Percentiles rank a stretch among this genome's conserved stretches.
Conservation (phyloP, 2,329 filamentous ascomycete species). For the Drechslerella dactyloides region DNA sequence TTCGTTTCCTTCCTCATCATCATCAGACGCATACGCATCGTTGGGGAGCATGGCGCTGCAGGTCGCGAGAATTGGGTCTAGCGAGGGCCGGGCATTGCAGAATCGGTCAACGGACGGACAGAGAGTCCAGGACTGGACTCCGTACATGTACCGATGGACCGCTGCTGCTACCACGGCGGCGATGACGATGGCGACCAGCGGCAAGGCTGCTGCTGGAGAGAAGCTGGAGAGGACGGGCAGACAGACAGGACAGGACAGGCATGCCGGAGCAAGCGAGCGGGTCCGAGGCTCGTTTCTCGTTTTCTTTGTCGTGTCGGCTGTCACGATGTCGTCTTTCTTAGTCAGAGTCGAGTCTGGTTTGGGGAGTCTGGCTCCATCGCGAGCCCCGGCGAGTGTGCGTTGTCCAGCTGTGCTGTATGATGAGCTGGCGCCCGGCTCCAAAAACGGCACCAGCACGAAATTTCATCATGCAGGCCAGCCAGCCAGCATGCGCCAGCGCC, state of each 20-base stretch:
- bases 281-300: neutral
- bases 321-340: too few relatives aligned
- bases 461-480: conserved; percentile 13
- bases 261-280: conserved; percentile 7
- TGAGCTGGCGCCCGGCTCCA: conserved; percentile 4
- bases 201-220: conserved; percentile 5
- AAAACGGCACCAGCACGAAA: neutral
- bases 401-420: conserved; percentile 3
- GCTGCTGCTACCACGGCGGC: too few relatives aligned
- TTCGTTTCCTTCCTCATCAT: neutral
- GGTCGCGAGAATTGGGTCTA: neutral
- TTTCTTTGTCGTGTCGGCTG: too few relatives aligned
- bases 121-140: too few relatives aligned
- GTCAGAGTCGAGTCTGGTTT: too few relatives aligned
- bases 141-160: too few relatives aligned
- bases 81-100: neutral
- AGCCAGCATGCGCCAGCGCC: conserved; percentile 4
- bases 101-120: too few relatives aligned
- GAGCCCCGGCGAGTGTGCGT: neutral
- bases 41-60: neutral
- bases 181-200: conserved; percentile 1
- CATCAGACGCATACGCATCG: too few relatives aligned
- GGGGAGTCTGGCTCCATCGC: neutral
- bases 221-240: neutral
- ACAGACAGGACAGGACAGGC: conserved; percentile 4